These are phyloP conservation scores for Viola odorata DNA, from an alignment of 345 rosid genomes.

Conservation along the genomic window DNA sequence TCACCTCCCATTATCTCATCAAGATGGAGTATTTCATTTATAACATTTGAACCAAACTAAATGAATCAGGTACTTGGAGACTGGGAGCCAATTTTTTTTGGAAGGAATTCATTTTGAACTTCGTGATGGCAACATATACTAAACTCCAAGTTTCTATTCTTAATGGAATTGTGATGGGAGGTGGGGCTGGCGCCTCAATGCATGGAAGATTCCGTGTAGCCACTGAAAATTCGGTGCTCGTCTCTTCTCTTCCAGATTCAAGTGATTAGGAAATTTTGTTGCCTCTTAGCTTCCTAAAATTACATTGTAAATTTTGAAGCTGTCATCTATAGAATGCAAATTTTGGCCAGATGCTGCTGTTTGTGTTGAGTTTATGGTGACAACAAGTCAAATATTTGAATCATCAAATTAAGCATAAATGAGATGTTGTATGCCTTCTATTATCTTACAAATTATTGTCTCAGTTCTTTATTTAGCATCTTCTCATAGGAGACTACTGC, in stretches of 20 bases:
- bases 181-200: conserved; percentile 68
- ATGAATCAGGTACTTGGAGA: conserved; percentile 51
- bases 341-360: too few species aligned
- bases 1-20: not conserved
- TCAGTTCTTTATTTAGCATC: not conserved
- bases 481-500: conserved; percentile 10
- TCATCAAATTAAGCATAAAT: too few species aligned
- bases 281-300: too few species aligned
- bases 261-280: not conserved
- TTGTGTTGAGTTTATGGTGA: too few species aligned
- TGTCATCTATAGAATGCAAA: too few species aligned
- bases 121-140: conserved; percentile 58
- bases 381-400: too few species aligned
- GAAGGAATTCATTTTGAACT: conserved; percentile 53
- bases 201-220: conserved; percentile 77
- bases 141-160: conserved; percentile 77
- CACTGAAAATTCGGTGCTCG: conserved; percentile 65
- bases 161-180: conserved; percentile 88
- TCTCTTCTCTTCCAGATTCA: conserved; percentile 13
- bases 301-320: too few species aligned
- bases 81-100: conserved; percentile 42
- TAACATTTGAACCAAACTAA: too few species aligned
- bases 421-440: not conserved
- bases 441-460: not conserved
- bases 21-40: not conserved